Conservation (phyloP, 257 asterid genomes). For the Voacanga thouarsii region DNA sequence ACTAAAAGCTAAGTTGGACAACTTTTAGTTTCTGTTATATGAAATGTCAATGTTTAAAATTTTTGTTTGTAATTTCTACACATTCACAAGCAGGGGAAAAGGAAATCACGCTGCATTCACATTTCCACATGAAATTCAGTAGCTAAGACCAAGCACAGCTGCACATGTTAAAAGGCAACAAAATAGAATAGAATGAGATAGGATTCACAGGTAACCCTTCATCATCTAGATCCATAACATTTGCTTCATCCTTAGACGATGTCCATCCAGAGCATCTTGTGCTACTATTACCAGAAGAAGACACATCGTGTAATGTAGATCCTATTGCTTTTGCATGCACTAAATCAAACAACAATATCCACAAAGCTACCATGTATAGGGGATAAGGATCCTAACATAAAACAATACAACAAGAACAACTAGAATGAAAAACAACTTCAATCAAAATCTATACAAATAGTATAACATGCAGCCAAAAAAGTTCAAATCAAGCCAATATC, state of each 20-base stretch:
- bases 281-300: slow-evolving; percentile 67
- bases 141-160: too few species aligned
- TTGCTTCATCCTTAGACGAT: slow-evolving; percentile 80
- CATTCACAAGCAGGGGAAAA: too few species aligned
- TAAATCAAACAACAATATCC: slow-evolving; percentile 45
- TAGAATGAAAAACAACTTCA: neutral
- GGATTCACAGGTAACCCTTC: slow-evolving; percentile 46
- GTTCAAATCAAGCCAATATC: neutral
- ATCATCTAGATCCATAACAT: slow-evolving; percentile 71
- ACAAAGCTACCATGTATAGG: slow-evolving; percentile 52
- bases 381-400: slow-evolving; percentile 55
- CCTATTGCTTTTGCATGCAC: slow-evolving; percentile 77
- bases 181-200: neutral
- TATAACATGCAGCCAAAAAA: too few species aligned
- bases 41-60: neutral
- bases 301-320: slow-evolving; percentile 68
- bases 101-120: too few species aligned
- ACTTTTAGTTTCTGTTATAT: neutral
- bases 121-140: too few species aligned
- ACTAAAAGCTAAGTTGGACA: neutral
- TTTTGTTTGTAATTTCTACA: too few species aligned
- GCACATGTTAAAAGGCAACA: neutral
- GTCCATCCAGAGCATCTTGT: slow-evolving; percentile 71
- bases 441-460: neutral
- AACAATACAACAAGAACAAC: neutral